Base-by-base conservation (phyloP, 805 yeast species). In the Maudiozyma barnettii region DNA sequence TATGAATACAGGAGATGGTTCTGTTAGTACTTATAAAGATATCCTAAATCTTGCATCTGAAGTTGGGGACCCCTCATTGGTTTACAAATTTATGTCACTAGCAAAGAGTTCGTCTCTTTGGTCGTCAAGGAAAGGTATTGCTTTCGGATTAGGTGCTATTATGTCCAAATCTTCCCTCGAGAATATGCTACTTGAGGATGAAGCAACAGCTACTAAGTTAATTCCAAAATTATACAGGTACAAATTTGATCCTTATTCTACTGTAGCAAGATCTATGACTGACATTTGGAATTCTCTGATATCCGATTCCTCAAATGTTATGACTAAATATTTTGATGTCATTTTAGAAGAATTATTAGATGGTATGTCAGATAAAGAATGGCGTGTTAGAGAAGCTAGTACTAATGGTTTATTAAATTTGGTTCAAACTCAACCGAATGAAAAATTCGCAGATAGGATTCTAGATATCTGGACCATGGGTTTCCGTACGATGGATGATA, bases 301-400 rank as follows among this genome's bases (percentile, higher is more conserved):
- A 29, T 63, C 70, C 3, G 79, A 77, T 51, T 67, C 85, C 0
- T 67, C 82, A 0, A 67, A 67, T 41, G 72, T 82, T 0, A 67
- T 90, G 12, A 69, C 66, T 2, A 67, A 65, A 2, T 76, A 82
- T 57, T 79, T 80, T 54, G 75, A 72, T 10, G 64, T 65, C 3
- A 88, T 93, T 42, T 61, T 85, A 48, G 60, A 71, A 3, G 96
- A 87, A 55, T 65, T 88, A 2, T 59, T 87, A 40, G 60, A 57
- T 2, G 76, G 87, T 22, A 82, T 88, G 82, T 82, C 88, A 1
- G 79, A 78, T 49, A 76, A 82, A 46, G 97, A 93, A 64, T 93
- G 98, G 97, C 76, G 98, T 55, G 86, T 83, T 0, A 75, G 99
- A 54, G 93, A 91, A 59, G 96, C 96, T 0, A 78, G 93, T 61